Evolutionary conservation across 352 stramenopile genomes (phyloP), one percentile per base, ranked within the genome.

Genomic region (Phytophthora pluvialis): DNA sequence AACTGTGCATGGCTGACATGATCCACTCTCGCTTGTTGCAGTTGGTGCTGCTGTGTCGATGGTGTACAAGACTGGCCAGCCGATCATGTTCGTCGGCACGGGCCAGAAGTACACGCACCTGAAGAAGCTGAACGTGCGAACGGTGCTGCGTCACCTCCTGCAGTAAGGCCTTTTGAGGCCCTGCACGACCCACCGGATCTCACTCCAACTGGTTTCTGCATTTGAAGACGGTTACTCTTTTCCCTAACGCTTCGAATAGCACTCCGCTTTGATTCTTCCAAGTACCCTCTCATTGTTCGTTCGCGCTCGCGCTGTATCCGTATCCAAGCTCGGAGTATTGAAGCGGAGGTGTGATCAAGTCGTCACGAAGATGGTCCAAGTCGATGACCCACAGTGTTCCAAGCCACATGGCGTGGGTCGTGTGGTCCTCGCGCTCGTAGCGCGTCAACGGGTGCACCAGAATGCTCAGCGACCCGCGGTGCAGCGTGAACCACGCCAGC

Each of bases 51-150:
- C 97, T 1, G 81, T 99, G 42, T 99, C 96, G 36, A 98, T 99
- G 92, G 98, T 98, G 10, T 98, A 99, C 87, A 97, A 98, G 74
- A 99, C 97, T 4, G 97, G 97, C 31, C 93, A 99, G 62, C 97
- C 97, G 18, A 98, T 99, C 79, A 93, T 99, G 60, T 99, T 99
- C 80, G 95, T 99, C 33, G 98, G 98, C 53, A 99, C 97, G 28
- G 98, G 98, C 15, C 98, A 99, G 77, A 99, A 99, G 81, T 99
- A 99, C 85, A 99, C 98, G 70, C 97, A 99, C 73, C 75, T 99
- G 50, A 98, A 99, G 83, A 98, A 98, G 70, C 84, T 99, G 40
- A 98, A 98, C 74, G 96, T 98, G 36, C 84, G 86, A 61, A 97
- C 93, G 16, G 94, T 99, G n/a, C 78, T 99, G 39, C 94, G 98